These are phyloP conservation scores for Euryodendron excelsum DNA, from an alignment of 148 eudicot species.

Conservation along the genomic window DNA sequence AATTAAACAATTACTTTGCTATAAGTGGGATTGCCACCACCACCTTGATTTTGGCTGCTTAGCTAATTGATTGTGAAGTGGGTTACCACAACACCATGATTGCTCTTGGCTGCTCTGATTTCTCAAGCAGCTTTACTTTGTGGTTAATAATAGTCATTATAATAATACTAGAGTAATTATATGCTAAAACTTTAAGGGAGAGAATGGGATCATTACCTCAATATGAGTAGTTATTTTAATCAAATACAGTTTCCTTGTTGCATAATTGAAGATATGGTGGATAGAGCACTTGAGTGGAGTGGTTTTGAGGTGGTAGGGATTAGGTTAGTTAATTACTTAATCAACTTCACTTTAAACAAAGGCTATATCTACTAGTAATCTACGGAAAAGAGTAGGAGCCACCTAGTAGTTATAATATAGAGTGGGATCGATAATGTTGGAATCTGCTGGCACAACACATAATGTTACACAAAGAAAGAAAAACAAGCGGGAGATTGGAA, in stretches of 20 bases:
- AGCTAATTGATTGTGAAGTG: conserved; percentile 12
- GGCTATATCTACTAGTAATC: background rate
- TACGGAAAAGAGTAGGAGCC: background rate
- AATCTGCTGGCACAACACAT: conserved; percentile 23
- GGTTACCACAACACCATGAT: conserved; percentile 22
- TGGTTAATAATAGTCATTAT: background rate
- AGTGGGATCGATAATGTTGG: conserved; percentile 23
- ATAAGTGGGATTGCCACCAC: conserved; percentile 16
- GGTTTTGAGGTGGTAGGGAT: background rate
- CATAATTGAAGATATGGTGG: background rate
- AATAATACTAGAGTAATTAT: background rate
- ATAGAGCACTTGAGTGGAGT: background rate
- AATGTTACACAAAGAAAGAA: conserved; percentile 3
- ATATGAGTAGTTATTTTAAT: background rate
- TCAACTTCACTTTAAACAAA: background rate
- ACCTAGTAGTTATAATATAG: background rate
- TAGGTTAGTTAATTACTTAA: background rate
- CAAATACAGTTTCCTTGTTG: background rate
- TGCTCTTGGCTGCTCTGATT: conserved; percentile 23
- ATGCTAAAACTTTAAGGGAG: background rate
- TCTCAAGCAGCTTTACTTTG: conserved; percentile 15
- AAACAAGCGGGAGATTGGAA: background rate
- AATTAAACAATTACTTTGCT: background rate
- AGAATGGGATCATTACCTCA: background rate
- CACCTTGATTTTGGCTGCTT: background rate